Evolutionary conservation across 371 early-diverging fungal genomes (phyloP), one percentile per base, ranked within the genome.

Genomic region (Thermomucor indicae-seudaticae): DNA sequence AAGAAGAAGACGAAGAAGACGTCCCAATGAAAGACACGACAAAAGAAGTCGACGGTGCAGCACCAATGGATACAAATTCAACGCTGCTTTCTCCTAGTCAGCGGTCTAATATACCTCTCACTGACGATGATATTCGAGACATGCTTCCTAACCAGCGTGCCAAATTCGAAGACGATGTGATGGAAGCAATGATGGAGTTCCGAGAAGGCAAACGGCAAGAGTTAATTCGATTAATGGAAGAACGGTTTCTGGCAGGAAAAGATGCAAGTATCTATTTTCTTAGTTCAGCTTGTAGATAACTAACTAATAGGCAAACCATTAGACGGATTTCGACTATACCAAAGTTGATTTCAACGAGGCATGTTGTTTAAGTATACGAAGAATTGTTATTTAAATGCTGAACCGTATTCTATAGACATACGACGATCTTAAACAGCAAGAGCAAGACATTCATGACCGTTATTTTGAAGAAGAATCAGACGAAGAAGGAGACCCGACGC

Each of bases 391-490:
- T n/a, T n/a, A n/a, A n/a, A n/a, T n/a, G n/a, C n/a, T n/a, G n/a
- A n/a, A 8, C 57, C 11, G 2, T 1, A 0, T 22, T 22, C 16
- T 27, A 31, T 16, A 69, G 60, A 55, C 41, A 27, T 71, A 60
- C 35, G 72, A 71, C 35, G 64, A 78, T 54, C 41, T 72, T 7
- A 39, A 60, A 19, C 68, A 70, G 38, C 45, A 59, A 47, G 72
- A 65, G 41, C 57, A 60, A 43, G 78, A 75, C 35, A 57, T 66
- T 4, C 75, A 75, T 39, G 78, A 78, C 47, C 51, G 40, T 27
- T 78, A 78, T 44, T 78, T 78, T 56, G 72, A 74, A 49, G 64
- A 60, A 32, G 72, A 72, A 47, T 55, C 23, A 24, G 52, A 55
- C 10, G 34, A 37, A 6, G 41, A 29, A 4, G 28, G 14, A n/a